Conservation (phyloP, 345 rosid genomes). For the Mallotus nudiflorus region DNA sequence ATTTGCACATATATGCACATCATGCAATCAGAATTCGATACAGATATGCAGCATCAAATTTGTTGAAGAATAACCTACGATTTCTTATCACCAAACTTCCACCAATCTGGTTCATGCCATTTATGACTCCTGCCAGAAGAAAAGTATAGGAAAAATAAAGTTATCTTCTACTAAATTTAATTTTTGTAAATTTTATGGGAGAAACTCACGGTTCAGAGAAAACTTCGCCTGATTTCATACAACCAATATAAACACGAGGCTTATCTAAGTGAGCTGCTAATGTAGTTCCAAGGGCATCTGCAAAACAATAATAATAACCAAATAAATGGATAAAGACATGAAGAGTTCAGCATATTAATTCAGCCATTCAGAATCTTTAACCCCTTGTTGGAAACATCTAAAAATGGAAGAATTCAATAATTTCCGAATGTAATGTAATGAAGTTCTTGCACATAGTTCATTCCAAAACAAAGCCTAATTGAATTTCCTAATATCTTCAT, state of each 20-base stretch:
- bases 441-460: too few species aligned
- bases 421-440: too few species aligned
- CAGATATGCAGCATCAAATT: not conserved
- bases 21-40: not conserved
- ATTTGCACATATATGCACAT: not conserved
- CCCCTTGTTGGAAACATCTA: too few species aligned
- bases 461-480: not conserved
- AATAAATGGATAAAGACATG: not conserved
- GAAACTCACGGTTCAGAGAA: slow-evolving; percentile 70
- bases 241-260: slow-evolving; percentile 85
- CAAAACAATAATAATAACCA: slow-evolving; percentile 13
- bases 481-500: not conserved
- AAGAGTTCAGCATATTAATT: not conserved
- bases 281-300: slow-evolving; percentile 71
- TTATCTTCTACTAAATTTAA: not conserved
- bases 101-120: slow-evolving; percentile 91
- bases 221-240: slow-evolving; percentile 85
- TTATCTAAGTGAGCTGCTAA: slow-evolving; percentile 58
- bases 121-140: slow-evolving; percentile 49
- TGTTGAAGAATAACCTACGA: slow-evolving; percentile 43
- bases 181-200: not conserved
- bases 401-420: too few species aligned
- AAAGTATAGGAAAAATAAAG: not conserved
- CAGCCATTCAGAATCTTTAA: not conserved
- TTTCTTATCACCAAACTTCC: slow-evolving; percentile 91